These are phyloP conservation scores for Pseudohyphozyma bogoriensis DNA, from an alignment of 768 basidiomycete species.

Conservation along the genomic window DNA sequence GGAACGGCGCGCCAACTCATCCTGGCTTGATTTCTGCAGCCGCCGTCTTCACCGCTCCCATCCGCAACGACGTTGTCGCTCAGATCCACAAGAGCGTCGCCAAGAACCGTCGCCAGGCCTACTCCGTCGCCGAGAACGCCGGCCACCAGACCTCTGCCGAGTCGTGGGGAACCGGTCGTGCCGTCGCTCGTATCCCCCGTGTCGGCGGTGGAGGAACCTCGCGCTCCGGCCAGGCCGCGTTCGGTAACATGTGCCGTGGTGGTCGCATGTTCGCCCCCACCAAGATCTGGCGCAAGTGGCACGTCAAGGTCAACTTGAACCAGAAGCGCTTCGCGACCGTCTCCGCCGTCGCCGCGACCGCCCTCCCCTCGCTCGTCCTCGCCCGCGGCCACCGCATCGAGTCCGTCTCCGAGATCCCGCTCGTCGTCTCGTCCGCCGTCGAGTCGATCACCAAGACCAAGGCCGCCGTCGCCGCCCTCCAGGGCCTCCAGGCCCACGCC, in stretches of 20 bases:
- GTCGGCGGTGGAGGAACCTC: slow-evolving; percentile 97
- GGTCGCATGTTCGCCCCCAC: slow-evolving; percentile 99
- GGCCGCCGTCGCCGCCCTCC: slow-evolving; percentile 87
- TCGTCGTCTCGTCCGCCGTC: slow-evolving; percentile 66
- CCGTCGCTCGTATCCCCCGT: slow-evolving; percentile 99
- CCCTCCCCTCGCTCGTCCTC: slow-evolving; percentile 93
- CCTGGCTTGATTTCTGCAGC: slow-evolving; percentile 43
- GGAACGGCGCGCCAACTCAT: no score
- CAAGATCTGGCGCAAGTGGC: slow-evolving; percentile 99
- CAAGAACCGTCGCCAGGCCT: slow-evolving; percentile 62
- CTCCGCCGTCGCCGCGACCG: slow-evolving; percentile 94
- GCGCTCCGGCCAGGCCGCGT: slow-evolving; percentile 94
- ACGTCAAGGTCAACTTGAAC: slow-evolving; percentile 99
- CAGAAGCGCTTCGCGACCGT: slow-evolving; percentile 96
- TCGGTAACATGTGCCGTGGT: slow-evolving; percentile 99
- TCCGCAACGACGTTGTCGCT: slow-evolving; percentile 94
- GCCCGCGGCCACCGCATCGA: slow-evolving; percentile 99
- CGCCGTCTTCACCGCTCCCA: slow-evolving; percentile 93
- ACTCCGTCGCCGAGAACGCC: slow-evolving; percentile 92
- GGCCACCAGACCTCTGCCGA: slow-evolving; percentile 98
- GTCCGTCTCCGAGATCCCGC: slow-evolving; percentile 88
- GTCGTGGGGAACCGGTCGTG: slow-evolving; percentile 99
- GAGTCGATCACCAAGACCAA: slow-evolving; percentile 94
- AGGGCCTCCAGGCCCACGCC: slow-evolving; percentile 73
- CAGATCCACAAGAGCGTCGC: slow-evolving; percentile 92